A percentile compares a stretch with the other conserved stretches of the same genome.
Evolutionary conservation across 1,139 yeast species (phyloP).

Genomic region (Pichia kudriavzevii): DNA sequence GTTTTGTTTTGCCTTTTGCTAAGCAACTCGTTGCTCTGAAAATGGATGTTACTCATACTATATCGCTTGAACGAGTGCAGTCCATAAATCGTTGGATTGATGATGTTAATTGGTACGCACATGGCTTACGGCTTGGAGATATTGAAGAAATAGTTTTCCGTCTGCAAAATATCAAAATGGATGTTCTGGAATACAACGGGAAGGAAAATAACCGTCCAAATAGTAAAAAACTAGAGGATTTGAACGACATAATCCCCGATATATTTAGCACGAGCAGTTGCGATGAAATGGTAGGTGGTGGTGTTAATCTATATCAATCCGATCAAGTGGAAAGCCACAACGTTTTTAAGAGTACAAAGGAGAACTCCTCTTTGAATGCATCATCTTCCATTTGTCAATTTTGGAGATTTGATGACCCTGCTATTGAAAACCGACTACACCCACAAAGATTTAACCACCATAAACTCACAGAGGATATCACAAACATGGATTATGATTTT

Average conservation of each 20-base stretch:
- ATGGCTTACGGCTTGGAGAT: conserved; percentile 1
- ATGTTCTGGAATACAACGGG: too few relatives aligned
- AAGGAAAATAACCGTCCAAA: not conserved
- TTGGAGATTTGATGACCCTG: conserved; percentile 7
- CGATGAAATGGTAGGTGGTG: too few relatives aligned
- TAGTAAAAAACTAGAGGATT: too few relatives aligned
- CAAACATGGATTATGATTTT: conserved; percentile 2
- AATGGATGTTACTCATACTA: too few relatives aligned
- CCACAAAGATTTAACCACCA: conserved; percentile 20
- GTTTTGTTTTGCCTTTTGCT: not conserved
- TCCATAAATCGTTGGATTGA: conserved; percentile 3
- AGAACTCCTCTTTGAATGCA: too few relatives aligned
- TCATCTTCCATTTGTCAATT: too few relatives aligned
- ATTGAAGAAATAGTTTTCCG: conserved; percentile 2
- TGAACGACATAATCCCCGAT: too few relatives aligned
- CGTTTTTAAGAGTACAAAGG: too few relatives aligned
- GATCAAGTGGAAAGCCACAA: too few relatives aligned
- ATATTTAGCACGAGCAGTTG: too few relatives aligned
- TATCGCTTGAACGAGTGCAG: not conserved
- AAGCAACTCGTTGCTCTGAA: not conserved
- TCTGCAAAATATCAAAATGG: not conserved
- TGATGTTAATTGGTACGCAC: not conserved
- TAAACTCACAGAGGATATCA: conserved; percentile 1
- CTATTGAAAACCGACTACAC: conserved; percentile 7
- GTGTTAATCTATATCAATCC: too few relatives aligned